Conservation (phyloP, 106 monocot genomes). For the Vanilla planifolia region DNA sequence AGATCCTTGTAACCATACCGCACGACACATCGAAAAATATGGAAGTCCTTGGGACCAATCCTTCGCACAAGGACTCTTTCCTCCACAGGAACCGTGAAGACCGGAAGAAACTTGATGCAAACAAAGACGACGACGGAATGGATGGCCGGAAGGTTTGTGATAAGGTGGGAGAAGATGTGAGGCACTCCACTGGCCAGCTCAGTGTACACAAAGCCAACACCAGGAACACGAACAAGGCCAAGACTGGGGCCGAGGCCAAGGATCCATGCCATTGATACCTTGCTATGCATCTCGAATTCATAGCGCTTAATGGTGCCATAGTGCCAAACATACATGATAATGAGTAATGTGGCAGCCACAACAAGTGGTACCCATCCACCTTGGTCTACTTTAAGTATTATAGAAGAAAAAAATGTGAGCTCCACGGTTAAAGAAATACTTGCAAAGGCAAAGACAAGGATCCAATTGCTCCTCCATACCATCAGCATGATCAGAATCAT, state of each 20-base stretch:
- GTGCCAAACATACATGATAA: slow-evolving; percentile 86
- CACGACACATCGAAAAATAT: slow-evolving; percentile 85
- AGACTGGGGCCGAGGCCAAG: slow-evolving; percentile 82
- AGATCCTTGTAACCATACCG: slow-evolving; percentile 73
- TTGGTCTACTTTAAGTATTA: slow-evolving; percentile 74
- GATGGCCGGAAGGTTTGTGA: slow-evolving; percentile 86
- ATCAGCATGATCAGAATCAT: slow-evolving; percentile 86
- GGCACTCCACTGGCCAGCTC: slow-evolving; percentile 81
- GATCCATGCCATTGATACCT: slow-evolving; percentile 87
- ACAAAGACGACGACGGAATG: slow-evolving; percentile 77
- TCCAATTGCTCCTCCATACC: slow-evolving; percentile 90
- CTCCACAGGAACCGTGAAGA: slow-evolving; percentile 63
- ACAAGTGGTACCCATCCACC: slow-evolving; percentile 88
- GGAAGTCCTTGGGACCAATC: slow-evolving; percentile 77
- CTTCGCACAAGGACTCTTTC: slow-evolving; percentile 70
- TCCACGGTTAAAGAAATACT: slow-evolving; percentile 61
- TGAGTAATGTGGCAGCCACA: slow-evolving; percentile 53
- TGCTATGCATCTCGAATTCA: slow-evolving; percentile 82
- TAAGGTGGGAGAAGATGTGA: slow-evolving; percentile 82
- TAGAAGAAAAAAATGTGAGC: slow-evolving; percentile 67
- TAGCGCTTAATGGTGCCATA: slow-evolving; percentile 69
- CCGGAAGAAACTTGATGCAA: slow-evolving; percentile 78
- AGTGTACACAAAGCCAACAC: slow-evolving; percentile 80
- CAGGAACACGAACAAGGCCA: slow-evolving; percentile 79
- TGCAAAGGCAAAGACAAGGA: slow-evolving; percentile 54